Base-by-base conservation (phyloP, 805 yeast genomes). In the Yamadazyma laniorum region DNA sequence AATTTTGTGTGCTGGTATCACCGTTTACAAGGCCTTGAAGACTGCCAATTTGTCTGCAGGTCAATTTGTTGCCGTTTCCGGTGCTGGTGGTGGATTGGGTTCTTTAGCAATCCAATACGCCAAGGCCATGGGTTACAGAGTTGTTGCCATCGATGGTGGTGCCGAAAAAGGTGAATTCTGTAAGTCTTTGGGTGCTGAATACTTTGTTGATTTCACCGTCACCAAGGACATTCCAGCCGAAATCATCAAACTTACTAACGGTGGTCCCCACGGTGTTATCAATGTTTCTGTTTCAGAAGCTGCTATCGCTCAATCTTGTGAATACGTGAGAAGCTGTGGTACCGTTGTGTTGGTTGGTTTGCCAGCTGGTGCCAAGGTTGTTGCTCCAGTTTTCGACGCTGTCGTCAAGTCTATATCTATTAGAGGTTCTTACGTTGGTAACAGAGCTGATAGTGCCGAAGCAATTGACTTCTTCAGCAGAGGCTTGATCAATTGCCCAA, bases 61-160 rank as follows among this genome's bases (percentile, higher is more conserved):
- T 56, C 79, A 83, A 61, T 82, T 83, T 82, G 84, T 81, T 49
- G 77, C 79, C 44, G 69, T 83, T 43, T 78, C 87, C 40, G 90
- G 91, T 67, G 89, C 88, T 45, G 85, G 79, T 61, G 90, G 90
- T 61, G 90, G 91, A 56, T 74, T 83, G 61, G 91, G 90, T 56
- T 69, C 86, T 27, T 64, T 83, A 48, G 88, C 87, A 39, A 69
- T 82, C 52, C 89, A 83, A 66, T 83, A 80, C 64, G 89, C 86
- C 45, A 73, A 63, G 51, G 87, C 86, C 44, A 76, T 82, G 84
- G 91, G 90, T 53, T 70, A 68, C 63, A 59, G 74, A 52, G 85
- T 82, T 32, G 51, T 82, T 25, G 88, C 77, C 49, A 80, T 83
- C 50, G 90, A 83, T 56, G 86, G 85, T 61, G 87, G 87, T 64